Conservation (phyloP, 345 rosid genomes). For the Noccaea caerulescens region DNA sequence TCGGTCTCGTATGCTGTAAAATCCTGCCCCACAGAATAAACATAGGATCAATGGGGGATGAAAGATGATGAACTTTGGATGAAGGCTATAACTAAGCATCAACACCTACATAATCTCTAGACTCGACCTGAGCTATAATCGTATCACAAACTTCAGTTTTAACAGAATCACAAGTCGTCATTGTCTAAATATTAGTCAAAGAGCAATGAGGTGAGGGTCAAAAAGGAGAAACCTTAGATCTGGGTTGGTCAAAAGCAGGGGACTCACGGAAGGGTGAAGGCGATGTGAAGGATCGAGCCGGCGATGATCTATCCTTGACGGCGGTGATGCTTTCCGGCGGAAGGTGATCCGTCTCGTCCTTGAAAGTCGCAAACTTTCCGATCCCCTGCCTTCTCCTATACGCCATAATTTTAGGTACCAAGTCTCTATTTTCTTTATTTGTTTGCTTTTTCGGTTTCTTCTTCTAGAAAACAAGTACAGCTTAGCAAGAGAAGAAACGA, state of each 20-base stretch:
- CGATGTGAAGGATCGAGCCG: slow-evolving; percentile 31
- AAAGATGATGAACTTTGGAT: slow-evolving; percentile 12
- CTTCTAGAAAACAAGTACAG: slow-evolving; percentile 16
- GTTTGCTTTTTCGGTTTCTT: not conserved
- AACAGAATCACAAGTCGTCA: not conserved
- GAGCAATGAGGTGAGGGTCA: not conserved
- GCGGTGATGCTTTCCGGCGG: slow-evolving; percentile 29
- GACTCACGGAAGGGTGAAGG: slow-evolving; percentile 39
- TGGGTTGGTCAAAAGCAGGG: slow-evolving; percentile 48
- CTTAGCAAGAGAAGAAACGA: slow-evolving; percentile 15
- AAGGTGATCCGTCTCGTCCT: slow-evolving; percentile 58
- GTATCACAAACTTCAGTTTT: slow-evolving; percentile 1
- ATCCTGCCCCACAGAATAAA: slow-evolving; percentile 45
- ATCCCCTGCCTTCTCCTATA: slow-evolving; percentile 86
- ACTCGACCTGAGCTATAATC: slow-evolving; percentile 17
- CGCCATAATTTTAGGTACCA: slow-evolving; percentile 58
- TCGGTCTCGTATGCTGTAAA: slow-evolving; percentile 69
- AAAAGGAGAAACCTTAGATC: slow-evolving; percentile 60
- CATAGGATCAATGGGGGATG: slow-evolving; percentile 9
- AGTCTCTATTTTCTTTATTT: not conserved
- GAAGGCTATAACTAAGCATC: not conserved
- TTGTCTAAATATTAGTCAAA: slow-evolving; percentile 6
- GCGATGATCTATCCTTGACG: slow-evolving; percentile 26
- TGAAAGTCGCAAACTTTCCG: slow-evolving; percentile 66
- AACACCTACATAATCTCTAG: not conserved